phyloP scores from a whole-genome alignment of 306 rosid genomes.

The Gleditsia sinensis region DNA sequence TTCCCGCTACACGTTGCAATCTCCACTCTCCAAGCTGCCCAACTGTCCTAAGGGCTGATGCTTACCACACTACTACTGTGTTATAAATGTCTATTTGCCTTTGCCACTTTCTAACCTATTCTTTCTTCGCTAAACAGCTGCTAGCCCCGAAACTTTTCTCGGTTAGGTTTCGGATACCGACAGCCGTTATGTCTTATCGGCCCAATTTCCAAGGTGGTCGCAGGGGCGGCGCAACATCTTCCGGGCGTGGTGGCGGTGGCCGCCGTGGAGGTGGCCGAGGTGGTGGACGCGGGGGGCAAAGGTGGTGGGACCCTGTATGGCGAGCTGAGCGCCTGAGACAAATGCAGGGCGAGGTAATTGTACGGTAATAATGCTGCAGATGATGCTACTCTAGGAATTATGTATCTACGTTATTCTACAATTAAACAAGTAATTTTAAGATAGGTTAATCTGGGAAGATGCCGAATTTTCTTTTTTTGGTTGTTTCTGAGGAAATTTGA shows the following conservation, averaged over 20 bases:
- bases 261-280: conserved; percentile 61
- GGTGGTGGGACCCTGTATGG: conserved; percentile 99
- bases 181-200: conserved; percentile 64
- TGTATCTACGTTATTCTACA: background rate
- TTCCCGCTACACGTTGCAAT: too few relatives aligned
- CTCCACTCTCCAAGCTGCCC: too few relatives aligned
- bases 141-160: conserved; percentile 27
- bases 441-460: background rate
- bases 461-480: background rate
- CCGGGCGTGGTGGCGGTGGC: conserved; percentile 52
- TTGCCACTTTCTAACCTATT: background rate
- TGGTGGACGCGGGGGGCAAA: conserved; percentile 79
- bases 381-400: background rate
- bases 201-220: conserved; percentile 80
- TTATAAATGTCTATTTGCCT: conserved; percentile 46
- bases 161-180: conserved; percentile 33
- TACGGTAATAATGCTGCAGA: background rate
- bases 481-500: background rate
- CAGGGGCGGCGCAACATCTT: conserved; percentile 52
- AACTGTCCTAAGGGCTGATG: background rate
- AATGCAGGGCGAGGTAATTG: conserved; percentile 65
- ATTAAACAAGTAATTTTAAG: background rate
- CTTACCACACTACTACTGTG: conserved; percentile 1
- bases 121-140: background rate
- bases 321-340: conserved; percentile 88